These are phyloP conservation scores for Grifola frondosa DNA, from an alignment of 1,284 basidiomycete species.

Conservation along the genomic window DNA sequence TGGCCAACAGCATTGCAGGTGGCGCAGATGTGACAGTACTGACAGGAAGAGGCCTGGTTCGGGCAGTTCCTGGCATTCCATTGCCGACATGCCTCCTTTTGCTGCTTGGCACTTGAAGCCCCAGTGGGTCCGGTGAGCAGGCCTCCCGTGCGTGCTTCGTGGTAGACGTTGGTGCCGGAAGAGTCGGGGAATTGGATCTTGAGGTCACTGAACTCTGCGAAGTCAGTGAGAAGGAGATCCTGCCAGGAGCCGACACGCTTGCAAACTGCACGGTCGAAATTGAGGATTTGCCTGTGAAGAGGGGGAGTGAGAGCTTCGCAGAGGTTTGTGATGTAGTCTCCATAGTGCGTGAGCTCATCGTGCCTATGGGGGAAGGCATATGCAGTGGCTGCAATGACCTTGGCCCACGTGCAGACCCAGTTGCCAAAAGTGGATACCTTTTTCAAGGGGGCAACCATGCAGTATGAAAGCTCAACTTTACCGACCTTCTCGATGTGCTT, in stretches of 20 bases:
- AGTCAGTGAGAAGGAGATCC: neutral
- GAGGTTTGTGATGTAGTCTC: constrained; percentile 26
- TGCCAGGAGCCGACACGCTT: neutral
- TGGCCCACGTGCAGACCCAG: constrained; percentile 31
- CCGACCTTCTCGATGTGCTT: constrained; percentile 20
- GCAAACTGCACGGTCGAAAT: no score
- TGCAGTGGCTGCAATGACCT: constrained; percentile 14
- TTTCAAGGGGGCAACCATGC: neutral
- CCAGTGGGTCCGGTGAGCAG: neutral
- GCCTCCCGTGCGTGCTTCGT: constrained; percentile 8
- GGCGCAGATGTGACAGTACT: neutral
- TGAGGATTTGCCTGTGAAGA: no score
- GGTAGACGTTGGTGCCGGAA: no score
- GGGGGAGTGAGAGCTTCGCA: no score
- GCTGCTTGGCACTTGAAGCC: neutral
- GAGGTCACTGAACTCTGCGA: neutral
- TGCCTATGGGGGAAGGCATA: constrained; percentile 30
- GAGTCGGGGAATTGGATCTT: neutral
- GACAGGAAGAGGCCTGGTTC: neutral
- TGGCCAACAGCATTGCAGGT: neutral
- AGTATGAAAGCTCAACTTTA: constrained; percentile 16
- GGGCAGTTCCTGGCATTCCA: neutral
- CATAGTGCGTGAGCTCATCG: constrained; percentile 27
- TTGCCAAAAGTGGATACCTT: constrained; percentile 23
- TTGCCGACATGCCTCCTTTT: neutral